These are phyloP conservation scores for Beta macrorhiza DNA, from an alignment of 179 eudicot genomes.

Conservation along the genomic window DNA sequence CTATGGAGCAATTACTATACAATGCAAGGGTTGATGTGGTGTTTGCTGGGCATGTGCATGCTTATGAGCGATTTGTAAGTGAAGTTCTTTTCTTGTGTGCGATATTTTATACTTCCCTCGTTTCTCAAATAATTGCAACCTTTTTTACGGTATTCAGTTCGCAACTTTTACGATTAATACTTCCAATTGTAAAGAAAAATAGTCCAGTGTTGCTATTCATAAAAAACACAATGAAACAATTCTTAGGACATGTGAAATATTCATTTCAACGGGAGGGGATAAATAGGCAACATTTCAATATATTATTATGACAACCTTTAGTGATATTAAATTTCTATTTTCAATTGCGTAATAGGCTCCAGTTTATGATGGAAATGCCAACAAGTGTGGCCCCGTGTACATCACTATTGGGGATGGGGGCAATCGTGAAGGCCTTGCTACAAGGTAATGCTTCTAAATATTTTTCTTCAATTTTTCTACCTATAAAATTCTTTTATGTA, in stretches of 20 bases:
- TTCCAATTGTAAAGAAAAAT: too few species aligned
- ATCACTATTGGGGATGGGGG: slow-evolving; percentile 74
- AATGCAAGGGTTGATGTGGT: slow-evolving; percentile 59
- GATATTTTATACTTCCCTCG: not conserved
- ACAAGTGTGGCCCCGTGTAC: slow-evolving; percentile 55
- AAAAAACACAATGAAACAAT: too few species aligned
- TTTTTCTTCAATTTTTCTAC: not conserved
- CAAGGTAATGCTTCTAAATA: not conserved
- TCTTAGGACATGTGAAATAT: too few species aligned
- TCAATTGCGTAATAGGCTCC: slow-evolving; percentile 12
- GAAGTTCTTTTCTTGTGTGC: slow-evolving; percentile 6
- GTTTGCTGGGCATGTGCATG: slow-evolving; percentile 79
- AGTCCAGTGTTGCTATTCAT: too few species aligned
- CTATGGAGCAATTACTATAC: slow-evolving; percentile 61
- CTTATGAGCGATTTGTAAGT: slow-evolving; percentile 80
- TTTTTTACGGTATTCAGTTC: too few species aligned
- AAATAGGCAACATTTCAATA: too few species aligned
- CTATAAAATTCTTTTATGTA: not conserved
- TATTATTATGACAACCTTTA: too few species aligned
- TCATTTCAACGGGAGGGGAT: too few species aligned
- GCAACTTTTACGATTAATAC: too few species aligned
- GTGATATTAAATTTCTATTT: not conserved
- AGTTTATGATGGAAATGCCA: slow-evolving; percentile 43
- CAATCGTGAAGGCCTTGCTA: slow-evolving; percentile 70
- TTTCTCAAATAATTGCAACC: not conserved